Evolutionary conservation across 805 yeast genomes (phyloP).

Genomic region (Cyberlindnera sargentensis): DNA sequence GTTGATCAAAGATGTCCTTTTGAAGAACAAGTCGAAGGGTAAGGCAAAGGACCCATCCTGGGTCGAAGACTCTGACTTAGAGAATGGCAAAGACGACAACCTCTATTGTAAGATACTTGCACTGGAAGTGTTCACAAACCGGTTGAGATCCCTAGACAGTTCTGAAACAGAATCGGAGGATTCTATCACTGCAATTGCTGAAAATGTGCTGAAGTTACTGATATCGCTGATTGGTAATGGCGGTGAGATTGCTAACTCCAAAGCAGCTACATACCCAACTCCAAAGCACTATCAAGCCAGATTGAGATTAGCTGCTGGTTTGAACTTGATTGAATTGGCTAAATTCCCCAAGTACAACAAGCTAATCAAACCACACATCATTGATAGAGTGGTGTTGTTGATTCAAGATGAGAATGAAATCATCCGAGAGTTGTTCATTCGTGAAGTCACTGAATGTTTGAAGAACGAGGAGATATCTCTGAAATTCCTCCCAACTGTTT

Average conservation of each 20-base stretch:
- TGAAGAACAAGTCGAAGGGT: conserved; percentile 39
- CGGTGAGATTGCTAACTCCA: conserved; percentile 60
- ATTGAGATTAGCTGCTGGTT: conserved; percentile 63
- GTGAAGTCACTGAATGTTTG: conserved; percentile 42
- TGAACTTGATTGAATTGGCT: conserved; percentile 57
- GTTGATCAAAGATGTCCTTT: conserved; percentile 54
- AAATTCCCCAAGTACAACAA: conserved; percentile 43
- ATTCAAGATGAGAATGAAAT: conserved; percentile 59
- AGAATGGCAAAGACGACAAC: conserved; percentile 23
- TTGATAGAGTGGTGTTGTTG: conserved; percentile 47
- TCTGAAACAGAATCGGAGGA: conserved; percentile 28
- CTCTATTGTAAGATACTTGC: conserved; percentile 46
- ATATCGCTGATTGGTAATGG: conserved; percentile 62
- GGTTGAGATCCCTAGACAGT: conserved; percentile 35
- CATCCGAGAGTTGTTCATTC: conserved; percentile 49
- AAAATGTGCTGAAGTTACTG: conserved; percentile 61
- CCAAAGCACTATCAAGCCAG: conserved; percentile 56
- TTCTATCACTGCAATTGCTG: conserved; percentile 38
- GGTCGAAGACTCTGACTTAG: conserved; percentile 39
- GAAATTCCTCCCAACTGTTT: conserved; percentile 58
- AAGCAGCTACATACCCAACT: conserved; percentile 44
- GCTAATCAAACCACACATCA: conserved; percentile 43
- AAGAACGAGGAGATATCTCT: conserved; percentile 51
- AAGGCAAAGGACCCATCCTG: conserved; percentile 32
- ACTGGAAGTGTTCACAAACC: conserved; percentile 51